phyloP scores from a whole-genome alignment of 768 basidiomycete species.

The Russula emetica region DNA sequence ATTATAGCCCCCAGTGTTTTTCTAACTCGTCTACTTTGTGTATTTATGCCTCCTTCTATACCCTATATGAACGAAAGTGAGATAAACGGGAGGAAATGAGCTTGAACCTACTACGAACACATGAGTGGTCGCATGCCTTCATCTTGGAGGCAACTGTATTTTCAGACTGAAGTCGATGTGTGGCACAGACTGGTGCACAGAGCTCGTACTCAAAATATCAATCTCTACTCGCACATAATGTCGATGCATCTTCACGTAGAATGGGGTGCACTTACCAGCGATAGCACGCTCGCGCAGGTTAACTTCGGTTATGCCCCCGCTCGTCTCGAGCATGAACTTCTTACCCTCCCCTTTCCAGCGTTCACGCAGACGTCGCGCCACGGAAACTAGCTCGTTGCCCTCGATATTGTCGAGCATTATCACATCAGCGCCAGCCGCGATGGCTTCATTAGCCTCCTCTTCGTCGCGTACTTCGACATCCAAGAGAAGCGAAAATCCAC shows the following conservation, averaged over 20 bases:
- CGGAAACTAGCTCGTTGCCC: slow-evolving; percentile 61
- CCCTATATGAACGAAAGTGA: neutral
- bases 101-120: neutral
- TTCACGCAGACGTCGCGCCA: slow-evolving; percentile 67
- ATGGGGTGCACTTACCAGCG: slow-evolving; percentile 54
- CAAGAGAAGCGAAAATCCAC: slow-evolving; percentile 86
- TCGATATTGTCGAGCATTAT: slow-evolving; percentile 63
- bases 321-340: slow-evolving; percentile 82
- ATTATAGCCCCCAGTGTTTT: neutral
- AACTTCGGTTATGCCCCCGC: slow-evolving; percentile 88
- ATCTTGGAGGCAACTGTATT: neutral
- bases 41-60: neutral
- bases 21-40: neutral
- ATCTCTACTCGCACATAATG: slow-evolving; percentile 48
- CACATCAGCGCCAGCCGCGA: slow-evolving; percentile 90
- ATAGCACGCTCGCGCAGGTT: slow-evolving; percentile 79
- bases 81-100: neutral
- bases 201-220: slow-evolving; percentile 90
- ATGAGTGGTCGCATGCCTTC: neutral
- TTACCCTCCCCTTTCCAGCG: slow-evolving; percentile 78
- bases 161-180: slow-evolving; percentile 60
- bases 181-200: slow-evolving; percentile 85
- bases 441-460: slow-evolving; percentile 94
- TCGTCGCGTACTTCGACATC: slow-evolving; percentile 87
- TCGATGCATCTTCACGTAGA: slow-evolving; percentile 33